Base-by-base conservation (phyloP, 352 stramenopile genomes). In the Saprolegnia diclina region DNA sequence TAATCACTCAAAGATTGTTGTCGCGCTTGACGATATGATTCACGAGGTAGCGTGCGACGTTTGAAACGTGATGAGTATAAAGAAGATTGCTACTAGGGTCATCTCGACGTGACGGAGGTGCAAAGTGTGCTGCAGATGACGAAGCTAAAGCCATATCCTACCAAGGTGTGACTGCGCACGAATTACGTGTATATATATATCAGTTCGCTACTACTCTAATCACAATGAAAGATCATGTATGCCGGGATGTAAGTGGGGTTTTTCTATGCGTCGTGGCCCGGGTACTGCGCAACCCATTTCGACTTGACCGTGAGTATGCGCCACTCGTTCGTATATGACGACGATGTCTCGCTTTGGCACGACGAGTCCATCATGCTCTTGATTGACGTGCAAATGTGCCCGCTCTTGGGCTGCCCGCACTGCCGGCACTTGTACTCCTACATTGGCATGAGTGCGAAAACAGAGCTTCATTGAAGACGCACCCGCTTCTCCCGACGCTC, bases 1-100 rank as follows among this genome's bases (percentile, higher is more conserved):
- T 5, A 85, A 89, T 48, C 87, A 91, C 57, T 76, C 80, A 50
- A 83, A 87, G 32, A 77, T 90, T 9, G 78, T 90, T 18, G 81
- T 84, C 0, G 78, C 77, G 22, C 56, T 91, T 42, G 83, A 89
- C 71, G 81, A 91, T 62, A 78, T 89, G 74, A 79, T 85, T 68
- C 80, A 89, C 50, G 77, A 89, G 16, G 78, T 78, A 35, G 3
- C 79, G 87, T 61, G 38, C 45, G 13, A 64, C 44, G 22, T 18
- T 71, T 67, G 19, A 66, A 61, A 59, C 19, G 44, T 0, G 13
- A 19, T 5, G 35, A 5, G 18, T 26, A 66, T 55, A 16, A 38
- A 10, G 55, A 66, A 19, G 32, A 50, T 65, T 46, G 45, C 11
- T 10, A 24, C 29, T 57, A 68, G 66, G 62, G 56, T 19, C 66